Evolutionary conservation across 2,329 filamentous ascomycete genomes (phyloP), one percentile per base, ranked within the genome.

Genomic region (Talaromyces sp.): DNA sequence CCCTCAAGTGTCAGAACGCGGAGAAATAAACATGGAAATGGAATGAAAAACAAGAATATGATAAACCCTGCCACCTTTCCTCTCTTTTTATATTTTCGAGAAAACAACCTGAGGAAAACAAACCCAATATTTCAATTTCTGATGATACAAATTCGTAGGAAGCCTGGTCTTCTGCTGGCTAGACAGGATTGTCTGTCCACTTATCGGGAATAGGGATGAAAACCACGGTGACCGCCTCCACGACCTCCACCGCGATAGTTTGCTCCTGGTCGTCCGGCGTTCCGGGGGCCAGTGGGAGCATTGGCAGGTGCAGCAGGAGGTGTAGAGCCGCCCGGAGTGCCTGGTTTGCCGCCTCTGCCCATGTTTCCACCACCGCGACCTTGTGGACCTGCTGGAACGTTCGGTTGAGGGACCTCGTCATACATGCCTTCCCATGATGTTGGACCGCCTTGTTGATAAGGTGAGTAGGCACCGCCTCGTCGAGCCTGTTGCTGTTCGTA

Each of bases 391-490:
- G 80, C 82, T 69, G 83, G 81, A 65, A 89, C 85, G 71, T 89
- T 89, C 5, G 92, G 92, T 75, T 94, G 92, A 17, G 93, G 93
- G 1, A 93, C 91, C 76, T 97, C 94, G 75, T 98, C 94, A 77
- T 97, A 98, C 93, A 97, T 97, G 73, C 94, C 94, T 77, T 98
- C 94, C 93, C 93, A 97, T 47, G 90, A 93, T 27, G 91, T 92
- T n/a, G 90, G 90, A 17, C 88, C 88, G 53, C 87, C 88, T 65
- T 85, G 72, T 76, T 83, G 76, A 67, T 81, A 79, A 45, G 79
- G 75, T 64, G 78, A 73, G 73, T 78, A 78, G 19, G 70, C 74
- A 13, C 78, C 82, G 78, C 76, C 78, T 64, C 84, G 86, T 68
- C 84, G 84, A 69, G 82, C 82, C 75, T 88, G 83, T 74, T 89